Evolutionary conservation across 495 filamentous ascomycete species (phyloP).

Genomic region (Oidiodendron maius): DNA sequence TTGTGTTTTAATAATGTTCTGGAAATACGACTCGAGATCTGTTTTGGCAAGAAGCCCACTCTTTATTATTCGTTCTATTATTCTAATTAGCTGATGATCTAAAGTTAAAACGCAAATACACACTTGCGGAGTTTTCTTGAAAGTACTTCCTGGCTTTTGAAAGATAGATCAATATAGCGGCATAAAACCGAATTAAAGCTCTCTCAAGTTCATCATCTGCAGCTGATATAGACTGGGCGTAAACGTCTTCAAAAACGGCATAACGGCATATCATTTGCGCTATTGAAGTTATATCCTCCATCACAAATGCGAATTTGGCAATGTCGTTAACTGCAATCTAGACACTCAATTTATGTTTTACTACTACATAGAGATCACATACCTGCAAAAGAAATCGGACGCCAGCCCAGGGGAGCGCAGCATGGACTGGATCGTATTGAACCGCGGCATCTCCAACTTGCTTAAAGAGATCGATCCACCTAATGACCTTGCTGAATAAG

Average conservation of each 20-base stretch:
- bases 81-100: not conserved
- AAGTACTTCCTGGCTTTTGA: not conserved
- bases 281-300: conserved; percentile 7
- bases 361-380: not conserved
- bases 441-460: conserved; percentile 28
- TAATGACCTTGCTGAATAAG: conserved; percentile 27
- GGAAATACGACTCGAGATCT: not conserved
- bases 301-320: conserved; percentile 7
- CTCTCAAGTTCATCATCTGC: not conserved
- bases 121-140: not conserved
- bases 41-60: not conserved
- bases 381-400: conserved; percentile 33
- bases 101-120: not conserved
- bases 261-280: conserved; percentile 13
- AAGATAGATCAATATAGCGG: conserved; percentile 1
- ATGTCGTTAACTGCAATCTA: conserved; percentile 12
- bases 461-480: conserved; percentile 34
- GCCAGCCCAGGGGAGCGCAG: conserved; percentile 36
- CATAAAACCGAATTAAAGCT: not conserved
- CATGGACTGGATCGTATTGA: conserved; percentile 33
- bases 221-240: not conserved
- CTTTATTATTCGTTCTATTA: not conserved
- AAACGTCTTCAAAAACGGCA: conserved; percentile 12
- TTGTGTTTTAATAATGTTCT: not conserved
- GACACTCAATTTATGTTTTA: not conserved